phyloP scores from a whole-genome alignment of 352 stramenopile species.

The Phytophthora macrochlamydospora region DNA sequence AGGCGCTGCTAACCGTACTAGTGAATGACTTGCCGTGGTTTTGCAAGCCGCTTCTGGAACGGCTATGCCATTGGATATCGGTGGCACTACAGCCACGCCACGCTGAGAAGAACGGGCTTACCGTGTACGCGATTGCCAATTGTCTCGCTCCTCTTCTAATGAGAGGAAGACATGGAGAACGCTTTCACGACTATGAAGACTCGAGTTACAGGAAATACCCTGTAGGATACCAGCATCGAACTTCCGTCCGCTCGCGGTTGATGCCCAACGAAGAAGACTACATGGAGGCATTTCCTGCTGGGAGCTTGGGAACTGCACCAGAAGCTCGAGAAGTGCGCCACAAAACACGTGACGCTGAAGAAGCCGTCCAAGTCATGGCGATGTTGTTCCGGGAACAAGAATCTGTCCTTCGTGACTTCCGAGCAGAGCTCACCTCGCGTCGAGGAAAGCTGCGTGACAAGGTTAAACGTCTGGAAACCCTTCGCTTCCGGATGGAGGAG shows the following conservation, averaged over 20 bases:
- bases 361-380: slow-evolving; percentile 66
- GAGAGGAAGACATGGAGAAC: slow-evolving; percentile 47
- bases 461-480: slow-evolving; percentile 62
- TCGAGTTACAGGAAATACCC: slow-evolving; percentile 71
- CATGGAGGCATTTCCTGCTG: slow-evolving; percentile 36
- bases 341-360: slow-evolving; percentile 65
- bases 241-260: slow-evolving; percentile 56
- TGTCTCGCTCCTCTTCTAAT: slow-evolving; percentile 72
- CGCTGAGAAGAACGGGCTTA: slow-evolving; percentile 72
- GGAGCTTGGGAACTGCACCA: slow-evolving; percentile 34
- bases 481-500: slow-evolving; percentile 79
- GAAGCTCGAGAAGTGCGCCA: slow-evolving; percentile 55
- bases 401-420: slow-evolving; percentile 63
- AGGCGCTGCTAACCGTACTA: slow-evolving; percentile 64
- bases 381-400: slow-evolving; percentile 70
- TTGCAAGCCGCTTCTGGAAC: slow-evolving; percentile 76
- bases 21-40: slow-evolving; percentile 86
- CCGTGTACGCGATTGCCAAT: slow-evolving; percentile 66
- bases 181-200: slow-evolving; percentile 78
- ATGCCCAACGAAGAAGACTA: slow-evolving; percentile 53
- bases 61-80: slow-evolving; percentile 67
- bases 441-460: slow-evolving; percentile 63
- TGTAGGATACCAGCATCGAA: slow-evolving; percentile 62
- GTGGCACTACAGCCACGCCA: slow-evolving; percentile 65
- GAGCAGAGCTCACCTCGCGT: slow-evolving; percentile 52